Evolutionary conservation across 106 monocot species (phyloP).

Genomic region (Allium sativum): DNA sequence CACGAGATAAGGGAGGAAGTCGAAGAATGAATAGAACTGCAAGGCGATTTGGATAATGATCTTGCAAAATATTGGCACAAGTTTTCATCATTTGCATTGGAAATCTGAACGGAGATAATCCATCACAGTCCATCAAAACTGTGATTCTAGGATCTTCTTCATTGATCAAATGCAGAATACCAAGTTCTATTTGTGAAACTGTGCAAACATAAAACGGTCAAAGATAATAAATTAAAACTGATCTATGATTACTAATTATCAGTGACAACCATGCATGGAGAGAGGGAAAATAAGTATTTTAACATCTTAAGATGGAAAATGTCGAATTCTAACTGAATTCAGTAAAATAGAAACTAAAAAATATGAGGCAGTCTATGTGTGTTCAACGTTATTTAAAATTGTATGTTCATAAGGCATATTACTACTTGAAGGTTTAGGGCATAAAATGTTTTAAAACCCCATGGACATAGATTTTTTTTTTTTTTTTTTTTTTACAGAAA

Average conservation of each 20-base stretch:
- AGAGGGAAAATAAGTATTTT: no score
- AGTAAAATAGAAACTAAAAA: no score
- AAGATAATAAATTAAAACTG: background rate
- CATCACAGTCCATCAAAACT: slow-evolving; percentile 82
- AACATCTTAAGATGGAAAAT: no score
- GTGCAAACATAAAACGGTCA: slow-evolving; percentile 10
- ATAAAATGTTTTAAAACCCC: no score
- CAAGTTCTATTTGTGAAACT: slow-evolving; percentile 93
- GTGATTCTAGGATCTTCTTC: slow-evolving; percentile 60
- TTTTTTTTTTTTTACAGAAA: no score
- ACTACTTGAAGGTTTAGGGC: no score
- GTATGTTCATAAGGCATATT: no score
- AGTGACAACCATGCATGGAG: no score
- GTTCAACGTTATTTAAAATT: no score
- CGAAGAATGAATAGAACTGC: slow-evolving; percentile 46
- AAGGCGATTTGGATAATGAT: slow-evolving; percentile 90
- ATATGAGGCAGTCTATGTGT: no score
- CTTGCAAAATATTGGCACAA: slow-evolving; percentile 67
- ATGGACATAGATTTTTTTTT: no score
- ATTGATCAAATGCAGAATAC: slow-evolving; percentile 54
- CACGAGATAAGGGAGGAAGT: slow-evolving; percentile 66
- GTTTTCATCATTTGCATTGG: slow-evolving; percentile 92
- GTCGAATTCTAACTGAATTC: no score
- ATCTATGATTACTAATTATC: background rate
- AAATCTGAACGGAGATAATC: slow-evolving; percentile 65